Evolutionary conservation across 139 green algal genomes (phyloP).

Genomic region (Bryopsis sp.): DNA sequence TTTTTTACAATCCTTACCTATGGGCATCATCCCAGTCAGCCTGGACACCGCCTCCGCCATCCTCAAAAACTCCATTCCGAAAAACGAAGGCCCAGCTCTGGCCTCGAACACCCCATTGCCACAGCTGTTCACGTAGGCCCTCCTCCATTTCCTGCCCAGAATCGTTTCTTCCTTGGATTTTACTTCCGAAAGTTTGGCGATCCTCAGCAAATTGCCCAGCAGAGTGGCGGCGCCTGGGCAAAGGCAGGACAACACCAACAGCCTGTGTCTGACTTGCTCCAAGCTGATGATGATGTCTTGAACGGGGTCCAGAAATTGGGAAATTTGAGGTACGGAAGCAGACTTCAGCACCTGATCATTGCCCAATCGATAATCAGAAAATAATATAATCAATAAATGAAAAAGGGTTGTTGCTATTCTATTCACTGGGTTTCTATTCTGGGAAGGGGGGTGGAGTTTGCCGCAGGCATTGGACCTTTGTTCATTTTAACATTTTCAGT

Average conservation of each 20-base stretch:
- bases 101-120: conserved; percentile 31
- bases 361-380: background rate
- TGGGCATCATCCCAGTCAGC: too few relatives aligned
- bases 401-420: too few relatives aligned
- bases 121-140: conserved; percentile 65
- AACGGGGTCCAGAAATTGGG: conserved; percentile 63
- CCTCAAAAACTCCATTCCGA: background rate
- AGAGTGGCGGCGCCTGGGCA: conserved; percentile 66
- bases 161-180: conserved; percentile 27
- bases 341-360: conserved; percentile 39
- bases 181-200: conserved; percentile 20
- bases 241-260: conserved; percentile 59
- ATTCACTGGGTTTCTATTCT: too few relatives aligned
- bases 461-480: too few relatives aligned
- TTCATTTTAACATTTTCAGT: too few relatives aligned
- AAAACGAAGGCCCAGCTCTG: background rate
- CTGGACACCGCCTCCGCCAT: background rate
- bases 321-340: conserved; percentile 39
- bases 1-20: too few relatives aligned
- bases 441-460: too few relatives aligned
- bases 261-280: conserved; percentile 56
- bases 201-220: conserved; percentile 60
- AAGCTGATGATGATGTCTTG: conserved; percentile 51
- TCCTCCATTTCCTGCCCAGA: conserved; percentile 55
- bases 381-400: too few relatives aligned